Evolutionary conservation across 139 green algal species (phyloP), one percentile per base, ranked within the genome.

Genomic region (Auxenochlorella pyrenoidosa): DNA sequence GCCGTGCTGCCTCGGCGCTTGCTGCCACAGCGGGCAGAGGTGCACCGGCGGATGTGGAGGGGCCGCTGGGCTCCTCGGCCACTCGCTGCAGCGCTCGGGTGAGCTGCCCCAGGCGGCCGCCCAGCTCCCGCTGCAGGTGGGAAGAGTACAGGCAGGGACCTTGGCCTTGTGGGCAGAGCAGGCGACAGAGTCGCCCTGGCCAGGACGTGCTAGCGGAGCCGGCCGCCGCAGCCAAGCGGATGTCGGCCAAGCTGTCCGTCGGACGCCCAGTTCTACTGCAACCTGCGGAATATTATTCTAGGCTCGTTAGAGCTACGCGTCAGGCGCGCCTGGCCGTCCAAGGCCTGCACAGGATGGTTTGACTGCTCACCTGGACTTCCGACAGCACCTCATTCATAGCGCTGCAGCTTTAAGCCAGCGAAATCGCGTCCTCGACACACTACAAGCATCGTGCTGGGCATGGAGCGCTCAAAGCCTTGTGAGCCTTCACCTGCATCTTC

Each of bases 51-150:
- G 34, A 30, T 8, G 68, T 30, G 18, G 1, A 3, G 15, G 68
- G 15, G n/a, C 15, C 68, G 44, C 38, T 38, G 12, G 75, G 21
- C 43, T 81, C 75, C 15, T 43, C 43, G 28, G 75, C 75, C 43
- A 40, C 75, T 16, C 40, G 43, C 44, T 63, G 75, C 16, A 59
- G n/a, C 12, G 75, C 75, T 2, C 43, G 75, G 12, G 75, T 36
- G 28, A 81, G 75, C 30, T 36, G 30, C 3, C 43, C 75, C 44
- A 81, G 44, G 3, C 75, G 75, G 28, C 43, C 28, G 15, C 75
- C 75, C 75, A 81, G 43, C 36, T 81, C 75, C 15, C 44, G 75
- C 75, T 81, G 75, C 75, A 63, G 43, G 41, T 36, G 75, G 0
- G 28, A 63, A 63, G 30, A 19, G 13, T 8, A 26, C 8, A 51